A percentile compares a stretch with the other conserved stretches of the same genome.
phyloP scores from a whole-genome alignment of 805 yeast genomes.

The Yarrowia sp. region DNA sequence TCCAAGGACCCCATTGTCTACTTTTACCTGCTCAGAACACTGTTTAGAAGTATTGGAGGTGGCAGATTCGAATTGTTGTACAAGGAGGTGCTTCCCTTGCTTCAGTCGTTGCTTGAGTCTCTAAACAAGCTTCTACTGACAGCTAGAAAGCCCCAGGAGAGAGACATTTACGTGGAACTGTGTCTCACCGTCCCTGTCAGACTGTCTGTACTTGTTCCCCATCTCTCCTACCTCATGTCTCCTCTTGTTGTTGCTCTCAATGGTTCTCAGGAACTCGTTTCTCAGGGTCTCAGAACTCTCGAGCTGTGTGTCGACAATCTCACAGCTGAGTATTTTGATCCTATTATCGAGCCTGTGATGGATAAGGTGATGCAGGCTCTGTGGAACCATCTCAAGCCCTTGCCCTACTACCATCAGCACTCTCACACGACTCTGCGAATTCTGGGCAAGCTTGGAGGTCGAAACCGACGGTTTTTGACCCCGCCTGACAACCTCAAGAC shows the following conservation, averaged over 20 bases:
- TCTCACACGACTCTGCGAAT: slow-evolving; percentile 92
- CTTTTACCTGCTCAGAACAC: slow-evolving; percentile 79
- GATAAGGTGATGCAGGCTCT: slow-evolving; percentile 91
- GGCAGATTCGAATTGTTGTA: slow-evolving; percentile 92
- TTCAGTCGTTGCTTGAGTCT: slow-evolving; percentile 82
- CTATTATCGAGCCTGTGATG: slow-evolving; percentile 92
- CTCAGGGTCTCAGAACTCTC: slow-evolving; percentile 90
- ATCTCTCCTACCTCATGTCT: slow-evolving; percentile 78
- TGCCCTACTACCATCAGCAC: slow-evolving; percentile 92
- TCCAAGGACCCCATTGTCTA: slow-evolving; percentile 90
- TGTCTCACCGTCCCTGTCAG: slow-evolving; percentile 96
- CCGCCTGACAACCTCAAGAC: slow-evolving; percentile 66
- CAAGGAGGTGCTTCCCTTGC: slow-evolving; percentile 85
- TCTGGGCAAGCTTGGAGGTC: slow-evolving; percentile 92
- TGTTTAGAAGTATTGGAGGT: slow-evolving; percentile 93
- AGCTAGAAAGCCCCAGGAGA: slow-evolving; percentile 82
- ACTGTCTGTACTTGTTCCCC: slow-evolving; percentile 89
- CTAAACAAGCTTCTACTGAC: slow-evolving; percentile 77
- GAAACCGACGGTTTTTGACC: slow-evolving; percentile 80
- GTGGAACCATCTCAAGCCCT: slow-evolving; percentile 85
- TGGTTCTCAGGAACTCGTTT: slow-evolving; percentile 85
- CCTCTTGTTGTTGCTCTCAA: slow-evolving; percentile 89
- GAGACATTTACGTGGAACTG: slow-evolving; percentile 90
- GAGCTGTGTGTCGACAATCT: slow-evolving; percentile 94
- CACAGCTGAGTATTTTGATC: slow-evolving; percentile 95